Conservation (phyloP, 371 early-diverging fungal species). For the Rhizopus stolonifer region DNA sequence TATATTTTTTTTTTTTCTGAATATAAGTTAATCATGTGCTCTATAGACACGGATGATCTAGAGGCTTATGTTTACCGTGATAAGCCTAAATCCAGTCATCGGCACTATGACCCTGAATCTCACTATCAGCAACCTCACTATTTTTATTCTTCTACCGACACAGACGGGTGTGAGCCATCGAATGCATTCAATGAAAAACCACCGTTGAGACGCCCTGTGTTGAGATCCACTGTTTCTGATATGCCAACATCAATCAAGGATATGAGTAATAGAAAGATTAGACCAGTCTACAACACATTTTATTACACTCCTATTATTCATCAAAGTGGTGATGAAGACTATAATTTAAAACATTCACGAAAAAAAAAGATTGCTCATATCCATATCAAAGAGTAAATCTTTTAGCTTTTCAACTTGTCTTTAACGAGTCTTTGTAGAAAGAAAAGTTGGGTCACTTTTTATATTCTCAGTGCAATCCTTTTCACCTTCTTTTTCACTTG, state of each 20-base stretch:
- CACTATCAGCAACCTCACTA: conserved; percentile 4
- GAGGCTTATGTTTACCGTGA: conserved; percentile 44
- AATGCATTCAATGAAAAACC: conserved; percentile 8
- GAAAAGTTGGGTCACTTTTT: conserved; percentile 2
- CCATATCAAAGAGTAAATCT: background rate
- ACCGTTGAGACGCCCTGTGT: conserved; percentile 29
- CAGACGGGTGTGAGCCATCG: conserved; percentile 16
- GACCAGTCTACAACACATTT: background rate
- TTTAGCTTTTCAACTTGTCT: background rate
- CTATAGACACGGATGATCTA: conserved; percentile 40
- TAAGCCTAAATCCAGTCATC: conserved; percentile 20
- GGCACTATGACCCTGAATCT: background rate
- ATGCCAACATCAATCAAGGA: conserved; percentile 3
- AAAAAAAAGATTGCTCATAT: background rate
- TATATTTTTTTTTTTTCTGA: background rate
- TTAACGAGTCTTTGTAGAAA: background rate
- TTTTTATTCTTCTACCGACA: conserved; percentile 27
- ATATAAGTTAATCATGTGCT: background rate
- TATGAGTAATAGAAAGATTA: background rate
- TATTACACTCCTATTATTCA: background rate
- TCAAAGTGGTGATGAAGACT: background rate
- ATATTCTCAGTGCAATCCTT: conserved; percentile 2
- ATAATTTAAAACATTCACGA: background rate
- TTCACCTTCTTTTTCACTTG: conserved; percentile 6
- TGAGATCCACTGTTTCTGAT: conserved; percentile 40